A percentile compares a stretch with the other conserved stretches of the same genome.
phyloP scores from a whole-genome alignment of 352 stramenopile species.

The Globisporangium apiculatum region DNA sequence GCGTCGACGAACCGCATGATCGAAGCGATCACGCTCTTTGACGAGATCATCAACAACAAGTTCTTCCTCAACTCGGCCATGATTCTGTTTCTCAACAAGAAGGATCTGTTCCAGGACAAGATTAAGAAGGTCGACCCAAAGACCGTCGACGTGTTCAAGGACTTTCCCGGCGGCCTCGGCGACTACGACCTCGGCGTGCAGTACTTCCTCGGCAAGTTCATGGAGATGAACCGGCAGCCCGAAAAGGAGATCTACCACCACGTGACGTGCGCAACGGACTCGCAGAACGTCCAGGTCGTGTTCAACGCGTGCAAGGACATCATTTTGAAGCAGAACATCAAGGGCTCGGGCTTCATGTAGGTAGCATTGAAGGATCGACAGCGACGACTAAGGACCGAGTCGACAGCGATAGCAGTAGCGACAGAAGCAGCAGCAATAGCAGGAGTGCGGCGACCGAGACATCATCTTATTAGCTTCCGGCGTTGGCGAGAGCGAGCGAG shows the following conservation, averaged over 20 bases:
- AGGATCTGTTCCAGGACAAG: conserved; percentile 95
- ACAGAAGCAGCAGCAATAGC: conserved; percentile 2
- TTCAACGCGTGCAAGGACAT: conserved; percentile 97
- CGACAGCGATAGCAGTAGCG: background rate
- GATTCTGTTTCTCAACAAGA: conserved; percentile 98
- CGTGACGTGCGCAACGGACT: conserved; percentile 95
- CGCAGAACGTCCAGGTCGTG: conserved; percentile 94
- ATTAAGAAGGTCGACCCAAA: conserved; percentile 93
- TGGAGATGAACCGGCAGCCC: conserved; percentile 91
- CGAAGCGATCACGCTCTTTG: conserved; percentile 92
- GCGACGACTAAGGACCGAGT: background rate
- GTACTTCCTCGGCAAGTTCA: conserved; percentile 93
- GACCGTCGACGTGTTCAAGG: conserved; percentile 84
- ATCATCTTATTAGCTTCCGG: conserved; percentile 9
- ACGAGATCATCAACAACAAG: conserved; percentile 94
- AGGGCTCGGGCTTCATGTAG: conserved; percentile 88
- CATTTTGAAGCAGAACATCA: conserved; percentile 92
- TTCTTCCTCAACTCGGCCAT: conserved; percentile 92
- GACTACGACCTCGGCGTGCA: conserved; percentile 85
- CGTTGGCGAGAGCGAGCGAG: conserved; percentile 1
- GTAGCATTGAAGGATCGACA: background rate
- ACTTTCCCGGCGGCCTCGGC: conserved; percentile 79
- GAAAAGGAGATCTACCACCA: conserved; percentile 93
- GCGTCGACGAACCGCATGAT: conserved; percentile 92
- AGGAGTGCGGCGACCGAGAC: background rate